Percentiles rank a stretch among this genome's conserved stretches.
phyloP scores from a whole-genome alignment of 2,329 filamentous ascomycete species.

The Diaporthe ilicicola region DNA sequence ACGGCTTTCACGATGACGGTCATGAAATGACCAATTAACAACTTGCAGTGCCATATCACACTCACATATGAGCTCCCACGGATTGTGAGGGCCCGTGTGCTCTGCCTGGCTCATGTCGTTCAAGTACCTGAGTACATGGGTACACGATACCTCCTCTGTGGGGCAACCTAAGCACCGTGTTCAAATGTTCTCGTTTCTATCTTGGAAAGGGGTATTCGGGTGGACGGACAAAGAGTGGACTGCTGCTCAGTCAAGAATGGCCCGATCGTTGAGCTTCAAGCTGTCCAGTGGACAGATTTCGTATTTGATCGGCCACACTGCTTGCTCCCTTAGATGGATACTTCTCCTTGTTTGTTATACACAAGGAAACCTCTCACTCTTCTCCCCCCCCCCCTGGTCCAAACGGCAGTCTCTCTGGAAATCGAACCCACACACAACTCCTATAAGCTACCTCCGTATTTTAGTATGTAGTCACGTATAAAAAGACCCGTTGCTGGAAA shows the following conservation, averaged over 20 bases:
- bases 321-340: neutral
- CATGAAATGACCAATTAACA: neutral
- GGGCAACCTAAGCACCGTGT: neutral
- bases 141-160: neutral
- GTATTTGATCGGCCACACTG: neutral
- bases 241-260: neutral
- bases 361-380: neutral
- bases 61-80: too few relatives aligned
- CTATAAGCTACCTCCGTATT: neutral
- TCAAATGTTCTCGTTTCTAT: neutral
- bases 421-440: neutral
- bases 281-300: slow-evolving; percentile 13
- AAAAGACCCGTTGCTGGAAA: neutral
- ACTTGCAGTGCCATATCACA: too few relatives aligned
- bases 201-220: neutral
- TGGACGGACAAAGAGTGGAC: neutral
- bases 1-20: neutral
- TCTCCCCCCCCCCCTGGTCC: neutral
- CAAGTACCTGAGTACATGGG: neutral
- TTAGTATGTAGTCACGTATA: neutral
- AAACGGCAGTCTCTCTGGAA: too few relatives aligned
- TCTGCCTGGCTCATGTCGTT: neutral
- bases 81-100: too few relatives aligned
- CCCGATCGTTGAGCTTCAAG: neutral
- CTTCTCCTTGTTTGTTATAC: neutral